Conservation (phyloP, 2,329 filamentous ascomycete species). For the Fusarium incarnatum region DNA sequence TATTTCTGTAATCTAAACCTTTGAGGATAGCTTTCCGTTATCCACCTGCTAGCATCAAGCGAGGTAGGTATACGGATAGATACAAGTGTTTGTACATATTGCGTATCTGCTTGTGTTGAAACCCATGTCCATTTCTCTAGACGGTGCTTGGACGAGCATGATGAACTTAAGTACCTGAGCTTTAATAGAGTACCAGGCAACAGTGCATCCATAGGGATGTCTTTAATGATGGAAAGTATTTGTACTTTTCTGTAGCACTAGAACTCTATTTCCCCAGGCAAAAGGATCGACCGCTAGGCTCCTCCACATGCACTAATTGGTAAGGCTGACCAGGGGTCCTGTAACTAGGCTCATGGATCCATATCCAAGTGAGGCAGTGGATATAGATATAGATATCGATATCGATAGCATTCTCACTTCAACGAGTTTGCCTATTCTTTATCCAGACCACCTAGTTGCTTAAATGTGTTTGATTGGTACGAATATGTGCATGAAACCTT, state of each 20-base stretch:
- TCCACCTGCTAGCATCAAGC: neutral
- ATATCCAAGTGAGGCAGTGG: neutral
- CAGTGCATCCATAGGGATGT: neutral
- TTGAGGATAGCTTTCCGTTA: neutral
- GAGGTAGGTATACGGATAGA: neutral
- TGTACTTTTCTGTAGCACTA: neutral
- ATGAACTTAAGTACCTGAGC: too few species aligned
- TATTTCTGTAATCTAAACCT: neutral
- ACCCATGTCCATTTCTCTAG: too few species aligned
- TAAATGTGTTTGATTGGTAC: too few species aligned
- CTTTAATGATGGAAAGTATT: neutral
- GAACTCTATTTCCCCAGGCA: neutral
- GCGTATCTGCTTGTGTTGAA: too few species aligned
- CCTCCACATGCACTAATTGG: slow-evolving; percentile 12
- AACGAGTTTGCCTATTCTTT: too few species aligned
- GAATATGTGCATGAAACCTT: neutral
- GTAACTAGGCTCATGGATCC: neutral
- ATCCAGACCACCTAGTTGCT: too few species aligned
- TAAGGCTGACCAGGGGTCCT: slow-evolving; percentile 27
- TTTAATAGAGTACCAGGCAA: too few species aligned
- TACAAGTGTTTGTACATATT: neutral
- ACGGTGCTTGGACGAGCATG: too few species aligned
- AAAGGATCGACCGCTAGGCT: neutral
- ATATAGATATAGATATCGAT: too few species aligned
- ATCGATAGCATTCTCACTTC: too few species aligned